These are phyloP conservation scores for Saccharum spontaneum DNA, from an alignment of 176 grass and related monocot genomes.

Conservation along the genomic window DNA sequence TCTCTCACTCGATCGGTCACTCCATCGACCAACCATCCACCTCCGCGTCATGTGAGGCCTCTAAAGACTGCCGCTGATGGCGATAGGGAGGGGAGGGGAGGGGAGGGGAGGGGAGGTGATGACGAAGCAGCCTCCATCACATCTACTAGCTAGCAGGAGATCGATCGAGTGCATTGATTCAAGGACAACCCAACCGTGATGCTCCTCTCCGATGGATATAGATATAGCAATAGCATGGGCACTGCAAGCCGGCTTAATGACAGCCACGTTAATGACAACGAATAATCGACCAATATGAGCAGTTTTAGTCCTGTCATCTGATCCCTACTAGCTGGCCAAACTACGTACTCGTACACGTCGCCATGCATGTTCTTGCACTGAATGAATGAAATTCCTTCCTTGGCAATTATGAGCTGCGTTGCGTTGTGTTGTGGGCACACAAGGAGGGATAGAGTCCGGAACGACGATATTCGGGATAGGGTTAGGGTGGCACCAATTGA, in stretches of 20 bases:
- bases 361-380: constrained; percentile 23
- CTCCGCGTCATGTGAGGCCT: constrained; percentile 39
- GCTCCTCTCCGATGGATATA: neutral
- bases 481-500: too few relatives aligned
- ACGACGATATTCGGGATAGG: too few relatives aligned
- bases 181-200: neutral
- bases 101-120: neutral
- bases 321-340: neutral
- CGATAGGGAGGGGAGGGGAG: too few relatives aligned
- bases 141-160: neutral
- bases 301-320: neutral
- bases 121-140: neutral
- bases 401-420: constrained; percentile 18
- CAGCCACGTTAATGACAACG: neutral
- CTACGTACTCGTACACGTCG: neutral
- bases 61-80: neutral
- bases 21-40: constrained; percentile 11
- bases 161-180: neutral
- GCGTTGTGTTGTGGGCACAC: too few relatives aligned
- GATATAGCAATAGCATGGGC: neutral
- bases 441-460: too few relatives aligned
- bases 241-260: neutral
- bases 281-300: neutral
- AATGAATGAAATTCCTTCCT: neutral
- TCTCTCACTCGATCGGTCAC: neutral